Conservation (phyloP, 768 basidiomycete genomes). For the Suillus fuscotomentosus region DNA sequence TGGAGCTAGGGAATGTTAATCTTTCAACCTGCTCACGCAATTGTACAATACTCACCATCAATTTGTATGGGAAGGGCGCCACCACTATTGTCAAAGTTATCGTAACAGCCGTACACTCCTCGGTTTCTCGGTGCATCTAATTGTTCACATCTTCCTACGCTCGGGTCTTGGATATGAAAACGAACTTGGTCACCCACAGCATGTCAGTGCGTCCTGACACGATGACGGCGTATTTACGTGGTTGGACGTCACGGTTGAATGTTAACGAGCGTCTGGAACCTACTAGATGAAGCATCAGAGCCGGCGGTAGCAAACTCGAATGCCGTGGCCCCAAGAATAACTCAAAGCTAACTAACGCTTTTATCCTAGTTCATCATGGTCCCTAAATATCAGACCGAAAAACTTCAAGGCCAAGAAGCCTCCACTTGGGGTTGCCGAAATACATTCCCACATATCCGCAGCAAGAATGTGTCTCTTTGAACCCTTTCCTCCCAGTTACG, state of each 20-base stretch:
- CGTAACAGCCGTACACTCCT: background rate
- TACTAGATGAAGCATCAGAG: background rate
- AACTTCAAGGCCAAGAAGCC: background rate
- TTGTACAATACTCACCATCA: background rate
- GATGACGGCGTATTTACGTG: background rate
- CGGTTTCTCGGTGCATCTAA: background rate
- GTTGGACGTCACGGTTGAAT: background rate
- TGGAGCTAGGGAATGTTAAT: background rate
- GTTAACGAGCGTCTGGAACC: background rate
- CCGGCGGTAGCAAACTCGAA: background rate
- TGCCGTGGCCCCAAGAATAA: background rate
- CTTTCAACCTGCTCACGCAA: background rate
- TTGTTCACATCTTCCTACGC: background rate
- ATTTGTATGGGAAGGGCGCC: background rate
- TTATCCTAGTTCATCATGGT: background rate
- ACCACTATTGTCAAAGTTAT: background rate
- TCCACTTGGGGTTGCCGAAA: background rate
- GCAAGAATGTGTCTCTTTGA: background rate
- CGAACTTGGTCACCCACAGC: background rate
- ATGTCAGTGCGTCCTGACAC: background rate
- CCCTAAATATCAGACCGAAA: background rate
- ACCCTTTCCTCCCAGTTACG: slow-evolving; percentile 1
- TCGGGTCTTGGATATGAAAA: background rate
- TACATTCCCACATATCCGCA: background rate
- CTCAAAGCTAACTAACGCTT: background rate